Base-by-base conservation (phyloP, 805 yeast genomes). In the Yamadazyma sp. region DNA sequence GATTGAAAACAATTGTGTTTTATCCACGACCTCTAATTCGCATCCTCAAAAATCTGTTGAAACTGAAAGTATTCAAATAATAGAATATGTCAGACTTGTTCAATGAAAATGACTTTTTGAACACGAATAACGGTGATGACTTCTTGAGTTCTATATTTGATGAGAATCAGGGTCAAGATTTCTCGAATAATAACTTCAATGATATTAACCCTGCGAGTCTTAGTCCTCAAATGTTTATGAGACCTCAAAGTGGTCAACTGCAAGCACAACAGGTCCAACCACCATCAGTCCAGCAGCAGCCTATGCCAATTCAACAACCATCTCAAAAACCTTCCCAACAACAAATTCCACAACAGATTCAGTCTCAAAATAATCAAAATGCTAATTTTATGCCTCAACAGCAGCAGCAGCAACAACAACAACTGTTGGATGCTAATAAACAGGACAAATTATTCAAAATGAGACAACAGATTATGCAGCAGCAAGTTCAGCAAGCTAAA, bases 61-160 rank as follows among this genome's bases (percentile, higher is more conserved):
- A n/a, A 20, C 23, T 20, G 23, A 22, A 22, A 22, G 23, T 22
- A 9, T 9, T 22, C 23, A 11, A 22, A 11, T 22, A 15, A 13
- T 18, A 9, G 12, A 34, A 13, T 22, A 65, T 65, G 71, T 47
- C 68, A 27, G 73, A 69, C 34, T 70, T 75, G 74, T 53, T 67
- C 42, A 66, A 64, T 47, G 72, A 69, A 18, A 58, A 55, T 36
- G 62, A 60, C 38, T 58, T 57, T 36, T 29, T 27, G 23, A 24
- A 31, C 23, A 38, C 27, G 39, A 38, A 14, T 31, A 34, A 26
- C 33, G 39, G 35, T 21, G 61, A 59, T 39, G 64, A 64, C 31
- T 67, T 69, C 39, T 56, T 68, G 45, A 60, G 55, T 41, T 58
- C 56, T 24, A 56, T 64, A 31, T 55, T 56, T 39, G 60, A 56